A percentile compares a stretch with the other conserved stretches of the same genome.
phyloP scores from a whole-genome alignment of 352 stramenopile species.

The Phytophthora podocarpi region DNA sequence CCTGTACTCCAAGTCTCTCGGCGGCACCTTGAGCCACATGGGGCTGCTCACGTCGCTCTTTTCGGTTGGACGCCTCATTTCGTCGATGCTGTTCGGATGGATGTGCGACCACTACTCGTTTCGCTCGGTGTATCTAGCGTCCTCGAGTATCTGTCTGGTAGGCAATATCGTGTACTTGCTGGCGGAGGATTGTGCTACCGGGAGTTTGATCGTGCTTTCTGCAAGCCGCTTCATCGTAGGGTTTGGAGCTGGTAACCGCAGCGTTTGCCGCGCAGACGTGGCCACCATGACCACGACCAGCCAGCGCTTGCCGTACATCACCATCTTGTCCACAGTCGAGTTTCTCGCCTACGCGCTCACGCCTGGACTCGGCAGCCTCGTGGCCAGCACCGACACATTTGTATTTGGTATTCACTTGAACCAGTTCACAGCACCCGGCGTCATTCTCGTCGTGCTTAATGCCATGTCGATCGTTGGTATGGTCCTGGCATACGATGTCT shows the following conservation, averaged over 20 bases:
- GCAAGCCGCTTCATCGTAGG: conserved; percentile 73
- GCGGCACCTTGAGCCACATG: conserved; percentile 67
- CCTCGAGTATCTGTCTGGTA: conserved; percentile 57
- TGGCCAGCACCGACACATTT: conserved; percentile 54
- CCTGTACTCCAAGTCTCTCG: conserved; percentile 77
- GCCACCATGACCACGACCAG: conserved; percentile 64
- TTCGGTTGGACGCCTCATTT: conserved; percentile 71
- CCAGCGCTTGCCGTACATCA: conserved; percentile 70
- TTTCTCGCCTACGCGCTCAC: conserved; percentile 79
- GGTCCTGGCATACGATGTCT: conserved; percentile 55
- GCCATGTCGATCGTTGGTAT: conserved; percentile 62
- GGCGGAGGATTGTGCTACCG: conserved; percentile 53
- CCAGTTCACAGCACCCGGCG: conserved; percentile 62
- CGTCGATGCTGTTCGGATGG: conserved; percentile 75
- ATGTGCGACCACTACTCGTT: conserved; percentile 82
- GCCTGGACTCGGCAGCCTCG: conserved; percentile 60
- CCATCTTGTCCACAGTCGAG: conserved; percentile 76
- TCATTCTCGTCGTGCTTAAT: conserved; percentile 65
- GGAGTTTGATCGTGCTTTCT: conserved; percentile 54
- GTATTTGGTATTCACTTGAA: conserved; percentile 69
- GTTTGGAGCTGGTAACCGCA: conserved; percentile 75
- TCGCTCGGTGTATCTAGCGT: conserved; percentile 72
- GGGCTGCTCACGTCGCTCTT: conserved; percentile 77
- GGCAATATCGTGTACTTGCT: conserved; percentile 73
- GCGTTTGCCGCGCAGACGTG: conserved; percentile 76